Base-by-base conservation (phyloP, 768 basidiomycete species). In the Lepiota brunneoincarnata region DNA sequence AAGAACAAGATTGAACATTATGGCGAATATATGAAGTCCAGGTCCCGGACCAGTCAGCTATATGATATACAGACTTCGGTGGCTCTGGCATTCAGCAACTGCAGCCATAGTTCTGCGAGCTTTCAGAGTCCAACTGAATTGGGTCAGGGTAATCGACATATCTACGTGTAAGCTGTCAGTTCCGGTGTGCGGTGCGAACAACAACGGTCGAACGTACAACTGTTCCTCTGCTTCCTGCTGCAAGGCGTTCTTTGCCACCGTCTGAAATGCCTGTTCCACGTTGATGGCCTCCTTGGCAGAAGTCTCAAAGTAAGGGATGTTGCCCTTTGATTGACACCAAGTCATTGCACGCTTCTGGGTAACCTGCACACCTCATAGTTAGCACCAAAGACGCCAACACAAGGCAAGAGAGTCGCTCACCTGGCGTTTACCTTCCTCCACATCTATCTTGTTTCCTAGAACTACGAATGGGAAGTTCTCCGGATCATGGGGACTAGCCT, bases 381-480 rank as follows among this genome's bases (percentile, higher is more conserved):
- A 52, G 31, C 42, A 21, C 52, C 12, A 15, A 46, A 15, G 12
- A 28, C 20, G 49, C 7, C 26, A 28, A 9, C 17, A 21, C 31
- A 26, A 35, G 23, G 45, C 18, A 35, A 39, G n/a, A 10, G 15
- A 37, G 31, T 31, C 26, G 63, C 81, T 57, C 54, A 93, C 95
- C 85, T 97, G 94, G 60, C 96, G 86, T 72, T 98, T 98, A 69
- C 87, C 90, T 77, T 98, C 97, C 75, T 98, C 97, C 64, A 98
- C 92, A 69, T 99, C 97, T 69, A 99, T 96, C 92, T 99, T 99
- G 77, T 99, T 99, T n/a, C 97, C 97, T 56, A 99, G 75, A 11
- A 99, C 96, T 52, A 99, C 95, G 65, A 99, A 99, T 5, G 97
- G 97, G 72, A 99, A 99, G 77, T 98, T 98, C 80, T 98, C 97